These are phyloP conservation scores for Candida hungchunana DNA, from an alignment of 805 yeast genomes.

Conservation along the genomic window DNA sequence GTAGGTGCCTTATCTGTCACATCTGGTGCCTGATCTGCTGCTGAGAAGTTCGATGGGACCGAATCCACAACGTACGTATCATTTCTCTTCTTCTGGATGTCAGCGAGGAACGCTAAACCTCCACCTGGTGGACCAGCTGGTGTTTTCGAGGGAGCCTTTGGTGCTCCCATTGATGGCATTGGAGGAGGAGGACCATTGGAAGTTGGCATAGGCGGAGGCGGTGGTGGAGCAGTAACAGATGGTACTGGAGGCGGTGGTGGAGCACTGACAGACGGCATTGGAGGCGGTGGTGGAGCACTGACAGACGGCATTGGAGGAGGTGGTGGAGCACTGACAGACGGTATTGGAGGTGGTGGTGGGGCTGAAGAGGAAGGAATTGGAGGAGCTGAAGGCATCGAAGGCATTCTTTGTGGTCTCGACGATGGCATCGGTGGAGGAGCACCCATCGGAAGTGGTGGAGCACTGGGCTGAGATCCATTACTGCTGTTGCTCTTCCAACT, in stretches of 20 bases:
- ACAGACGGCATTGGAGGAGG: constrained; percentile 11
- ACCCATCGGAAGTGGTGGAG: constrained; percentile 25
- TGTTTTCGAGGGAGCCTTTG: constrained; percentile 15
- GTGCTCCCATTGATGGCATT: constrained; percentile 5
- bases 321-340: constrained; percentile 21
- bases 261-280: constrained; percentile 10
- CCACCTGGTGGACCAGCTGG: constrained; percentile 25
- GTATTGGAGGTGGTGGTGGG: constrained; percentile 25
- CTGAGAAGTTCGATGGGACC: constrained; percentile 24
- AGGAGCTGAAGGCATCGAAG: constrained; percentile 23
- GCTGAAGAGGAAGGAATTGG: constrained; percentile 12
- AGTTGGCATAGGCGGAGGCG: constrained; percentile 18
- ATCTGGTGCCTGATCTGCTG: constrained; percentile 19
- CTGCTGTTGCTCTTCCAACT: constrained; percentile 4
- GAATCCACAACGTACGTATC: constrained; percentile 47
- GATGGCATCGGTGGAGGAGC: constrained; percentile 12
- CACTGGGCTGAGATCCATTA: constrained; percentile 2
- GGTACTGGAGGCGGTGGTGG: constrained; percentile 33
- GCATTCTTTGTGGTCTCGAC: constrained; percentile 10
- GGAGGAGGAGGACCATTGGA: constrained; percentile 23
- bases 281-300: constrained; percentile 13
- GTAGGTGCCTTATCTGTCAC: constrained; percentile 25
- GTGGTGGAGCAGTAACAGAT: constrained; percentile 8
- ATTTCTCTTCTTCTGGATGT: constrained; percentile 51
- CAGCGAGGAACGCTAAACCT: constrained; percentile 55